phyloP scores from a whole-genome alignment of 306 rosid genomes.

The Rosa multiflora region DNA sequence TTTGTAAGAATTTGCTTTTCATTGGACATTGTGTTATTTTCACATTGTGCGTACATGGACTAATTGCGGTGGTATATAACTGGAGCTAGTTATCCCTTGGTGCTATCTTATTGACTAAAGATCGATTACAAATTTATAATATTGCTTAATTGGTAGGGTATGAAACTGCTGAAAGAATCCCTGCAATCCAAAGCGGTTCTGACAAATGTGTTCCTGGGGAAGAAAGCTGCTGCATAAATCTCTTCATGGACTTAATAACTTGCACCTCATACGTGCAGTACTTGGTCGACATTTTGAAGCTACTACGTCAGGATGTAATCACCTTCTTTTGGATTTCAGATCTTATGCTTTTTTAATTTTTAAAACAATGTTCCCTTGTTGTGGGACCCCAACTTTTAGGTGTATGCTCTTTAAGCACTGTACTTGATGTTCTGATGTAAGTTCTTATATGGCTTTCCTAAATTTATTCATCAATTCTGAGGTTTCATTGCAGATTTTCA shows the following conservation, averaged over 20 bases:
- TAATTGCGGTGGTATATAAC: not conserved
- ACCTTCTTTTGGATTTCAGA: not conserved
- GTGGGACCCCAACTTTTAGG: not conserved
- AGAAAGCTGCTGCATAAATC: not conserved
- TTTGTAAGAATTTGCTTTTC: not conserved
- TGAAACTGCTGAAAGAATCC: not conserved
- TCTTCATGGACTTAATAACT: no score
- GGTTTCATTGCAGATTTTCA: no score
- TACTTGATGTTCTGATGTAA: not conserved
- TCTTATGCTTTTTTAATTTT: no score
- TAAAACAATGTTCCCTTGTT: not conserved
- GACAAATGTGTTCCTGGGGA: conserved; percentile 8
- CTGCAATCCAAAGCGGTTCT: not conserved
- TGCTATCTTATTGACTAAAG: not conserved
- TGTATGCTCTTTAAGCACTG: not conserved
- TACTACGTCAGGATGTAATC: not conserved
- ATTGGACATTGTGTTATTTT: no score
- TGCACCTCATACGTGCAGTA: not conserved
- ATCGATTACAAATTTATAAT: not conserved
- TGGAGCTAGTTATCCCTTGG: not conserved
- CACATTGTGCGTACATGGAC: not conserved
- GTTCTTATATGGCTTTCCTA: no score
- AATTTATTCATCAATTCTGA: not conserved
- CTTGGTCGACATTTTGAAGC: not conserved
- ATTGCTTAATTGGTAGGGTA: not conserved